phyloP scores from a whole-genome alignment of 805 yeast genomes.

The Monosporozyma aquatica region DNA sequence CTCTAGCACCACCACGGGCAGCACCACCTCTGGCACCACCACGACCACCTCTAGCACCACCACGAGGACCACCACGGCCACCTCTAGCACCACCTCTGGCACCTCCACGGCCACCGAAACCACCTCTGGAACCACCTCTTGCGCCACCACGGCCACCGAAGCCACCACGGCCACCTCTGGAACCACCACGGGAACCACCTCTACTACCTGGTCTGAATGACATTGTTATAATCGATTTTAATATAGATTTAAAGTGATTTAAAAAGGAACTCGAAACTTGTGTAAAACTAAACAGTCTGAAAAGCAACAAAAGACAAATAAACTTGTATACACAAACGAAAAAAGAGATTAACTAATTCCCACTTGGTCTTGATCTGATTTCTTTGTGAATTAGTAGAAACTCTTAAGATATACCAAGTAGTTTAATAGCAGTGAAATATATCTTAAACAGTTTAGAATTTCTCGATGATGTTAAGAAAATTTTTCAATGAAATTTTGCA shows the following conservation, averaged over 20 bases:
- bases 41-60: constrained; percentile 39
- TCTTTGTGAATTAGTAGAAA: too few species aligned
- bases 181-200: constrained; percentile 49
- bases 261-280: too few species aligned
- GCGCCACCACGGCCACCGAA: constrained; percentile 39
- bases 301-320: too few species aligned
- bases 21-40: constrained; percentile 56
- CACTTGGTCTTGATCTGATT: too few species aligned
- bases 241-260: neutral
- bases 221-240: constrained; percentile 42
- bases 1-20: constrained; percentile 72
- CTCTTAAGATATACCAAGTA: too few species aligned
- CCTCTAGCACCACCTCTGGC: constrained; percentile 48
- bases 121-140: constrained; percentile 45
- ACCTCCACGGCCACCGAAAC: constrained; percentile 41
- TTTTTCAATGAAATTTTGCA: neutral
- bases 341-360: too few species aligned
- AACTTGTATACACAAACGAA: too few species aligned
- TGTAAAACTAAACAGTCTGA: too few species aligned
- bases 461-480: constrained; percentile 1
- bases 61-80: constrained; percentile 38
- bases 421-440: too few species aligned
- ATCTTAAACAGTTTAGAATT: neutral
- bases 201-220: constrained; percentile 67
- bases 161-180: constrained; percentile 39